A percentile compares a stretch with the other conserved stretches of the same genome.
Evolutionary conservation across 768 basidiomycete genomes (phyloP).

Genomic region (Goffeauzyma gilvescens): DNA sequence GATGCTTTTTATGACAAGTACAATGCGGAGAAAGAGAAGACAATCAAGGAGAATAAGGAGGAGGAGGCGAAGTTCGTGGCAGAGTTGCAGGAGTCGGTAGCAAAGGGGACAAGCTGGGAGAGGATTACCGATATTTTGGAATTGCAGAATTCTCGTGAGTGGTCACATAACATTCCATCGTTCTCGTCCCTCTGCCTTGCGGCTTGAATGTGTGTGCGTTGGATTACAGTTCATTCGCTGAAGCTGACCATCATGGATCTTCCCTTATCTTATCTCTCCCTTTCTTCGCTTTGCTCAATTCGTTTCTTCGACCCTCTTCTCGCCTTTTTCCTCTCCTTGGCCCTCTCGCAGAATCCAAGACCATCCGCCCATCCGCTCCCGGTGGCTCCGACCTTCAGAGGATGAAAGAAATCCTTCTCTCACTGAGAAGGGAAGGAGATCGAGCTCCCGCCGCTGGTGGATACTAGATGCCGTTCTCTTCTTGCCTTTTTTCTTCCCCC

Average conservation of each 20-base stretch:
- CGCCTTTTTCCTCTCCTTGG: neutral
- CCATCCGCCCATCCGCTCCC: constrained; percentile 62
- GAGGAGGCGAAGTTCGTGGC: constrained; percentile 63
- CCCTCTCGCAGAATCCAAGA: constrained; percentile 57
- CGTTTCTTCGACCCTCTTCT: neutral
- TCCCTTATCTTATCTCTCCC: neutral
- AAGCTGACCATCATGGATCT: no score
- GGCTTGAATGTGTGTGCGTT: no score
- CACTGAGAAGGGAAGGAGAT: constrained; percentile 74
- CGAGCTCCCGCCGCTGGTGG: constrained; percentile 81
- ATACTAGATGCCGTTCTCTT: no score
- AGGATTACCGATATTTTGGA: constrained; percentile 72
- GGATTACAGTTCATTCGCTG: no score
- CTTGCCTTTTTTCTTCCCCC: no score
- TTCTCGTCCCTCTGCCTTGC: neutral
- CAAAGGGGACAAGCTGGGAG: constrained; percentile 85
- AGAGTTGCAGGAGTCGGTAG: constrained; percentile 52
- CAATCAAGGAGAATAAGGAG: constrained; percentile 89
- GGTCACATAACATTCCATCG: neutral
- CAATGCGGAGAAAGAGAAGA: constrained; percentile 66
- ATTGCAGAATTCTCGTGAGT: constrained; percentile 63
- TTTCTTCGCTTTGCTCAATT: neutral
- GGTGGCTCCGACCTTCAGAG: constrained; percentile 74
- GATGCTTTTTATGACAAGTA: constrained; percentile 36
- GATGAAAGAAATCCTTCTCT: constrained; percentile 79